Base-by-base conservation (phyloP, 2,329 filamentous ascomycete genomes). In the Macrophomina phaseolina region DNA sequence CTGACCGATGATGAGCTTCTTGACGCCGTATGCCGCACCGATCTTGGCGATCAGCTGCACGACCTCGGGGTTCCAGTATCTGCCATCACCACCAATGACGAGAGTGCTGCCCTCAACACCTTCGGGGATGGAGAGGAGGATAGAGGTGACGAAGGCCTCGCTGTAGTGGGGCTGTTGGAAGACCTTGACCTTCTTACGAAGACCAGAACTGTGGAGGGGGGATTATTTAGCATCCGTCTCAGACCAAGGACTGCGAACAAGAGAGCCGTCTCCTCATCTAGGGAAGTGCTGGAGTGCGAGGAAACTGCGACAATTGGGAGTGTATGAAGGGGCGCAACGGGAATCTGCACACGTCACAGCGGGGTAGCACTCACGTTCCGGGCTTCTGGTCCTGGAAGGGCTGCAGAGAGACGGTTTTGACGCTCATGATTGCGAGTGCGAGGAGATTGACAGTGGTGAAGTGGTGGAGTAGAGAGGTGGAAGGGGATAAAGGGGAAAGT, bases 1-100 rank as follows among this genome's bases (percentile, higher is more conserved):
- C 81, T 97, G 94, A 69, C 95, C 95, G 82, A 99, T 91, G 77
- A 99, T 81, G 66, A 99, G 89, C 89, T 98, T 99, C 91, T 97
- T 98, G 78, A 98, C 95, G 70, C 95, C 95, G 78, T 99, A 98
- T 64, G 94, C 95, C 73, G 93, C 91, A 79, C 93, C 90, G 76
- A 99, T 98, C 86, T 97, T 97, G 74, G 94, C 94, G 79, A 98
- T 98, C 81, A 97, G 82, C 83, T 98, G 94, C 73, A 97, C 91
- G 69, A 97, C 94, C 80, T 98, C 94, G 53, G 94, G 91, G 83
- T 99, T 99, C 88, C 91, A 98, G 87, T 89, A 99, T 71, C 95
- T 91, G 69, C 95, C 95, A 85, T 99, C 95, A 76, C 95, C 95
- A 76, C 94, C 95, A 79, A 99, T 97, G 80, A 99, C 94, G 71